Evolutionary conservation across 2,329 filamentous ascomycete genomes (phyloP).

Genomic region (Colletotrichum endophyticum): DNA sequence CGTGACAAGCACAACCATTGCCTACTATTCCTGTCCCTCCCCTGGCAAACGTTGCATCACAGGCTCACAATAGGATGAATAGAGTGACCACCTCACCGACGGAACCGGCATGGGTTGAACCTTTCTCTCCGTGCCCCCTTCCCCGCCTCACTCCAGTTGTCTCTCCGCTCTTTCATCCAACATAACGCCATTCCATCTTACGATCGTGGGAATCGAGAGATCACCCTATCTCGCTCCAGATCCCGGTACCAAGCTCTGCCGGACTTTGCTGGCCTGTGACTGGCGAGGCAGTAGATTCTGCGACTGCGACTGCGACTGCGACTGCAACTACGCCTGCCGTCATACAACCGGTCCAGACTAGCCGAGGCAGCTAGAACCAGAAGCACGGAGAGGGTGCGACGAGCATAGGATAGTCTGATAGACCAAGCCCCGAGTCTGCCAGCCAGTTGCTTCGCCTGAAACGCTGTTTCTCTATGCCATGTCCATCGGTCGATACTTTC

Average conservation of each 20-base stretch:
- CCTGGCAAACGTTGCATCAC: background rate
- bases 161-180: background rate
- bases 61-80: background rate
- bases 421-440: background rate
- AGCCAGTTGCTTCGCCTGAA: background rate
- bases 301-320: background rate
- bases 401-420: background rate
- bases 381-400: background rate
- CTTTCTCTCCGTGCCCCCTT: background rate
- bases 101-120: background rate
- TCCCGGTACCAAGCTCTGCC: background rate
- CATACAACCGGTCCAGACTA: background rate
- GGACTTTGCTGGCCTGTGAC: background rate
- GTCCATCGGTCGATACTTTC: background rate
- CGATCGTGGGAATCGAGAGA: background rate
- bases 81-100: background rate
- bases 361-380: background rate
- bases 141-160: background rate
- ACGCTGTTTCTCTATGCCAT: background rate
- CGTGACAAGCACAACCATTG: background rate
- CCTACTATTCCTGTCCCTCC: background rate
- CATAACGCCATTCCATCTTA: slow-evolving; percentile 5
- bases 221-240: background rate
- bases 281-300: background rate
- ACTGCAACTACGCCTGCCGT: background rate